These are phyloP conservation scores for Pyrenophora teres DNA, from an alignment of 2,329 filamentous ascomycete genomes.

Conservation along the genomic window DNA sequence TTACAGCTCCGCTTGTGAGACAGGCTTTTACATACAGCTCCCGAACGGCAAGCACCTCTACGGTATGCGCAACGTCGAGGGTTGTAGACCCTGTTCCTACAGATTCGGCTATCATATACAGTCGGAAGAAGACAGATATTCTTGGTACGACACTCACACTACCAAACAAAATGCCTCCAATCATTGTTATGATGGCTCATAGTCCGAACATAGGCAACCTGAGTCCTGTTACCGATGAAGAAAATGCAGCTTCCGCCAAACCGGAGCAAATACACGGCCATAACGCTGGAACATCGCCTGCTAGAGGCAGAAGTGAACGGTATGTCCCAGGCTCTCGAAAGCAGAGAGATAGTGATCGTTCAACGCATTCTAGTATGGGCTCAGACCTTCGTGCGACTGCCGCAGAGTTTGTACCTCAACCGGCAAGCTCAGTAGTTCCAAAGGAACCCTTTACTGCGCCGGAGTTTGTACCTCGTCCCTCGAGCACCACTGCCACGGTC, in stretches of 20 bases:
- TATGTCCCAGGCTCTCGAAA: constrained; percentile 3
- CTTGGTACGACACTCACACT: constrained; percentile 22
- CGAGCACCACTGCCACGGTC: neutral
- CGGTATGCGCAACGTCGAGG: constrained; percentile 16
- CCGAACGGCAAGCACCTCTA: constrained; percentile 20
- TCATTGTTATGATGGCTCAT: constrained; percentile 21
- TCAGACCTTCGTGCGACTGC: constrained; percentile 41
- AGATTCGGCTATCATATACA: constrained; percentile 24
- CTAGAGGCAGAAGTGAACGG: constrained; percentile 16
- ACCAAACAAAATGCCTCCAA: neutral
- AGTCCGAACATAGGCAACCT: constrained; percentile 6
- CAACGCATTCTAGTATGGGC: constrained; percentile 19
- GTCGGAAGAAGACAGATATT: constrained; percentile 15
- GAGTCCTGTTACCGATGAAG: neutral
- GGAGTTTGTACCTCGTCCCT: neutral
- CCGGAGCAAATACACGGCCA: neutral
- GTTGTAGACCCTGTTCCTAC: constrained; percentile 6
- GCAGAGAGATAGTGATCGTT: constrained; percentile 17
- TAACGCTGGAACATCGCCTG: neutral
- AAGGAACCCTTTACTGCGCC: neutral
- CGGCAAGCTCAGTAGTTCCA: neutral
- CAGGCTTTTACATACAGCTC: neutral
- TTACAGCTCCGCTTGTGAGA: no score
- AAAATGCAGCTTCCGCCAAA: neutral
- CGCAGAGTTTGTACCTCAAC: constrained; percentile 35